Evolutionary conservation across 164 flowering plant species (phyloP), one percentile per base, ranked within the genome.

Genomic region (Vitis cinerea): DNA sequence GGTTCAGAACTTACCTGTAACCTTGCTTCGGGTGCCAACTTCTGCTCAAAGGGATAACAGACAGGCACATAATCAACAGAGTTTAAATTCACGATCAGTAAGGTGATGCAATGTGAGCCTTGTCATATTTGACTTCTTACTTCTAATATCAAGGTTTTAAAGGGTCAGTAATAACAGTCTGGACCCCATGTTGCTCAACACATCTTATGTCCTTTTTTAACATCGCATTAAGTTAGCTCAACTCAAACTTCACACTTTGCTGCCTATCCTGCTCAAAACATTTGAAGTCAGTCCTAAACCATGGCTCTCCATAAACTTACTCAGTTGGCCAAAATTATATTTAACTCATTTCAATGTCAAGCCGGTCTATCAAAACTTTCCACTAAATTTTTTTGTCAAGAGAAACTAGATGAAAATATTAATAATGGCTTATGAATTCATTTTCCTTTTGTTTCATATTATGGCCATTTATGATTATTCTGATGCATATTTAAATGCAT

Each of bases 1-100:
- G 71, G 94, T 94, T 74, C 75, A 16, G 52, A 94, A 94, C 74
- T 84, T 94, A 58, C 98, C 97, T 14, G 97, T 94, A 12, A 87
- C 90, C 57, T 79, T 94, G 77, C 88, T 90, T 74, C 87, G 97
- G 51, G 68, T 88, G 16, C 78, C 80, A 11, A 84, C 71, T 70
- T 60, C 83, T 66, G 63, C 51, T 64, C 90, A 72, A 67, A 75
- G 84, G 67, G 76, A 77, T 59, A 70, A 74, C 57, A 74, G 83
- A 66, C 86, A 64, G 48, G 81, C 75, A 50, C 83, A 64, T 13
- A 77, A 19, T 69, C 84, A 77, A 50, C 86, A 61, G 61, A 70
- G 9, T 69, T 54, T 64, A 29, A 75, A 69, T 59, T 50, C 84
- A 10, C 82, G 68, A 50, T 3, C 81, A 16, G 61, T 79, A 61